Evolutionary conservation across 2,329 filamentous ascomycete species (phyloP), one percentile per base, ranked within the genome.

Genomic region (Arthrobotrys entomopaga): DNA sequence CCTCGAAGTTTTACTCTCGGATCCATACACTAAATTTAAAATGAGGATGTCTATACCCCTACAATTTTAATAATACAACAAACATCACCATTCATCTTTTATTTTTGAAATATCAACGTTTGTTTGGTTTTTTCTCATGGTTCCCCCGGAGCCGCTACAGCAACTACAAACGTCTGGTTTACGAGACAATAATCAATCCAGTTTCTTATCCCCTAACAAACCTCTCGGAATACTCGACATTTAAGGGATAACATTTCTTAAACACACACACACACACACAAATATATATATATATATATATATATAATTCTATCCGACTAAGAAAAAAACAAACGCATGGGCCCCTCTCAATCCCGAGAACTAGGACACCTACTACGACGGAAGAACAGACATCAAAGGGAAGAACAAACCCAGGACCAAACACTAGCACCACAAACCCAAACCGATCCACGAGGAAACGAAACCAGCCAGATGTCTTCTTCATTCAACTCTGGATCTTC

Each of bases 261-360:
- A n/a, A n/a, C n/a, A 6, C 16, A 20, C 11, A 50, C 3, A 11
- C 20, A 3, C 2, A 26, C 3, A 24, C 8, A 48, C 38, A 22
- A 43, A 26, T 19, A 16, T 34, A 56, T 34, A 56, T n/a, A 34
- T 16, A 8, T 48, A 7, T 48, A 5, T 48, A n/a, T 8, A 15
- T 8, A 8, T 8, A 15, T 48, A 15, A 48, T 48, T 48, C 43
- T n/a, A n/a, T n/a, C n/a, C n/a, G n/a, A n/a, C n/a, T n/a, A 48
- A 20, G 10, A 24, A 29, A 54, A 29, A 34, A 29, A 34, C 10
- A n/a, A 24, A 26, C 58, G n/a, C 63, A 74, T 74, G 69, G 69
- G 69, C 38, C 61, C 69, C 34, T 56, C 69, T 16, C 63, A 66
- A 20, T 74, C 69, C 43, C 54, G 69, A 57, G 69, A 74, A 61